Evolutionary conservation across 768 basidiomycete genomes (phyloP).

Genomic region (Gautieria morchelliformis): DNA sequence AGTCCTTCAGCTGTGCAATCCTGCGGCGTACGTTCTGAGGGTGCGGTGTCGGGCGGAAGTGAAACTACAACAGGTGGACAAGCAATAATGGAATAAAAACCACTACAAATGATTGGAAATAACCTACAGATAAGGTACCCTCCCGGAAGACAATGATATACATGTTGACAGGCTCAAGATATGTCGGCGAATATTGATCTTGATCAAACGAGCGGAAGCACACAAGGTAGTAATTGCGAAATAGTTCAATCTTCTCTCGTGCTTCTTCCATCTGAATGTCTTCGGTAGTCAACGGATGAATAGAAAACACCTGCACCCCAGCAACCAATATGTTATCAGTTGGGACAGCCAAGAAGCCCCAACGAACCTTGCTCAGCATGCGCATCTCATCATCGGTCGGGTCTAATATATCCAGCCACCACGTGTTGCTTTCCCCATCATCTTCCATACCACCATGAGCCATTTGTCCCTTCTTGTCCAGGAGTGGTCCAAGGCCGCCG

Average conservation of each 20-base stretch:
- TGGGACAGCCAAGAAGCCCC: background rate
- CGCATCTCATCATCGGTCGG: constrained; percentile 99
- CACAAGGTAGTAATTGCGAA: constrained; percentile 96
- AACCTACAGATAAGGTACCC: constrained; percentile 82
- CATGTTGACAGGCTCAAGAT: constrained; percentile 98
- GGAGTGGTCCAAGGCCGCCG: background rate
- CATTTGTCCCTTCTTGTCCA: constrained; percentile 5
- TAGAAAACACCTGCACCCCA: constrained; percentile 82
- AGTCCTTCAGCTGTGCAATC: constrained; percentile 98
- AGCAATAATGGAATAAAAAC: background rate
- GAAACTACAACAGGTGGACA: constrained; percentile 52
- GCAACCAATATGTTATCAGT: background rate
- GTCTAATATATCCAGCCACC: constrained; percentile 93
- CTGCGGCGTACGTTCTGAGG: constrained; percentile 96
- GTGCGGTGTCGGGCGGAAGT: constrained; percentile 94
- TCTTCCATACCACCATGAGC: background rate
- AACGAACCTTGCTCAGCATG: constrained; percentile 76
- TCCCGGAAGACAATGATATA: constrained; percentile 99
- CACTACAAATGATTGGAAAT: background rate
- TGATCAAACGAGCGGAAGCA: constrained; percentile 99
- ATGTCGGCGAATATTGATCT: constrained; percentile 92
- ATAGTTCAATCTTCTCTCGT: constrained; percentile 98
- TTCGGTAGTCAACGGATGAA: constrained; percentile 97
- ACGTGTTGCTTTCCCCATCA: constrained; percentile 69
- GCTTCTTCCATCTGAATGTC: constrained; percentile 99